Conservation (phyloP, 2,329 filamentous ascomycete species). For the Trichoderma semiorbis region DNA sequence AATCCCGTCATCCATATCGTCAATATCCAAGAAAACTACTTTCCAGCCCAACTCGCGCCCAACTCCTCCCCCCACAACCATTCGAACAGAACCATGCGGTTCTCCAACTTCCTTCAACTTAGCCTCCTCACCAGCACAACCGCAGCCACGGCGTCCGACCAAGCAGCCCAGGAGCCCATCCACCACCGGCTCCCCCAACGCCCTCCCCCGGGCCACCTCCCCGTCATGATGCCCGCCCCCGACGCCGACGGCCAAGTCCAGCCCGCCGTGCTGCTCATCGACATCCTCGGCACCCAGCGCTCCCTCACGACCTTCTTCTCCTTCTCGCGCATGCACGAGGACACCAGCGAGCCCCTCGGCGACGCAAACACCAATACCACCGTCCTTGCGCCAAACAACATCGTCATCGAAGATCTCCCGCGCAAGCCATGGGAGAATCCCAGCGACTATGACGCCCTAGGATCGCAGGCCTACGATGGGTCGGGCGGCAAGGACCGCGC, state of each 20-base stretch:
- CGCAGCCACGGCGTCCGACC: slow-evolving; percentile 8
- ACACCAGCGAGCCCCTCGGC: slow-evolving; percentile 66
- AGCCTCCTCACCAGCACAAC: background rate
- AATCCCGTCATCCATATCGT: background rate
- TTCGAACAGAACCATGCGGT: slow-evolving; percentile 6
- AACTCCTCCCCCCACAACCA: background rate
- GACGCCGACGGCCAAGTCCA: slow-evolving; percentile 28
- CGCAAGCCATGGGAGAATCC: slow-evolving; percentile 85
- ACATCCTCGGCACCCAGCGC: slow-evolving; percentile 77
- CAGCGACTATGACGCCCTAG: slow-evolving; percentile 65
- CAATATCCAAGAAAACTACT: background rate
- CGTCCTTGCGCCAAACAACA: slow-evolving; percentile 83
- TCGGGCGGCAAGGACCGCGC: slow-evolving; percentile 72
- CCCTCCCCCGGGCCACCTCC: slow-evolving; percentile 24
- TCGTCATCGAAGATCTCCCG: slow-evolving; percentile 70
- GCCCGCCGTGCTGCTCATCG: slow-evolving; percentile 67
- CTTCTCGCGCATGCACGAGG: slow-evolving; percentile 70
- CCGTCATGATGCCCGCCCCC: slow-evolving; percentile 25
- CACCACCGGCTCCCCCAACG: slow-evolving; percentile 2
- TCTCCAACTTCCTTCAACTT: background rate
- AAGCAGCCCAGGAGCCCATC: slow-evolving; percentile 10
- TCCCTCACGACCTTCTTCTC: slow-evolving; percentile 81
- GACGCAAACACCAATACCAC: slow-evolving; percentile 68
- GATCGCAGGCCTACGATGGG: slow-evolving; percentile 72
- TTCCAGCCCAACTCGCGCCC: background rate